Percentiles rank a stretch among this genome's conserved stretches.
Conservation (phyloP, 1,284 basidiomycete species). For the Anthracocystis setariae region DNA sequence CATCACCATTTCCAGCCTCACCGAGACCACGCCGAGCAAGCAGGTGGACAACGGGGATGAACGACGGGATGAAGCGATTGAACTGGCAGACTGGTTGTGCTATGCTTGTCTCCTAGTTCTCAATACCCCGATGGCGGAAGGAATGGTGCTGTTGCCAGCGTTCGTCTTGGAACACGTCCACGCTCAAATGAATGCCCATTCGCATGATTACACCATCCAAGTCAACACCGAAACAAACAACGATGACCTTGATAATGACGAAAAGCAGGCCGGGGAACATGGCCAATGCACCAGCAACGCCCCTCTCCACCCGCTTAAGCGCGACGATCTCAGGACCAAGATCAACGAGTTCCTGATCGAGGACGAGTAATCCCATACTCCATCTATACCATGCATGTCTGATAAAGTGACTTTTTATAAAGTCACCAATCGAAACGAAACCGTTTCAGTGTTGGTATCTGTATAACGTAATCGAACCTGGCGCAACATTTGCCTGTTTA, state of each 20-base stretch:
- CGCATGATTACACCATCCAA: not conserved
- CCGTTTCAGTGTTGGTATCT: too few relatives aligned
- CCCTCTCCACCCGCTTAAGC: constrained; percentile 23
- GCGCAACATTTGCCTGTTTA: too few relatives aligned
- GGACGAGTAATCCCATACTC: constrained; percentile 5
- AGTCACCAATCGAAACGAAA: too few relatives aligned
- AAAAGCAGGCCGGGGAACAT: not conserved
- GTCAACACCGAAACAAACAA: not conserved
- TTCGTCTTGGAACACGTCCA: constrained; percentile 18
- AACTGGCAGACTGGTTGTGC: constrained; percentile 28
- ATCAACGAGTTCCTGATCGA: constrained; percentile 43
- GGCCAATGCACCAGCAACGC: constrained; percentile 12
- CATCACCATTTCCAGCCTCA: constrained; percentile 47
- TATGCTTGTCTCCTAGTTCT: constrained; percentile 37
- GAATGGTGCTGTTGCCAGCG: constrained; percentile 15
- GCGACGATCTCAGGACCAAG: constrained; percentile 34
- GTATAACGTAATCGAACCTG: too few relatives aligned
- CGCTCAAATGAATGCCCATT: not conserved
- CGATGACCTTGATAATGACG: constrained; percentile 7
- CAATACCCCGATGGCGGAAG: not conserved
- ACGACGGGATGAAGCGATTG: constrained; percentile 6
- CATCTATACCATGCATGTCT: too few relatives aligned
- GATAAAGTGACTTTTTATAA: too few relatives aligned
- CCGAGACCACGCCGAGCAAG: constrained; percentile 17
- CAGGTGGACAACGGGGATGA: not conserved